Evolutionary conservation across 495 filamentous ascomycete genomes (phyloP).

Genomic region (Podospora tetraspora): DNA sequence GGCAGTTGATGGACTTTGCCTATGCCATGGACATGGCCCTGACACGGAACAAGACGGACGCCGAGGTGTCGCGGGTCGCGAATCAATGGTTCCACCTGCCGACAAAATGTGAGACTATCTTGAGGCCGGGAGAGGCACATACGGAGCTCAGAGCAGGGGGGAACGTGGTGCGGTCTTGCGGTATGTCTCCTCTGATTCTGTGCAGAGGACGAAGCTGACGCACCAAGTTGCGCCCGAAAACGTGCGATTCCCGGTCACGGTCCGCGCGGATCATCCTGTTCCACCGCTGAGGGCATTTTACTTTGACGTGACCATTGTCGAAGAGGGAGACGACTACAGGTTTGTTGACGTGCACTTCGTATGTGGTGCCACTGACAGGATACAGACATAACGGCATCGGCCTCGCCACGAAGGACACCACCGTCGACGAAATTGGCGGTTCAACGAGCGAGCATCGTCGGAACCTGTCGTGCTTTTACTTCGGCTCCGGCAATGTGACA

Average conservation of each 20-base stretch:
- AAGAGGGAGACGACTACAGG: neutral
- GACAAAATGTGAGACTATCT: neutral
- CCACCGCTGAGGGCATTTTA: constrained; percentile 2
- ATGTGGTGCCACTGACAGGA: neutral
- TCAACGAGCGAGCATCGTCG: neutral
- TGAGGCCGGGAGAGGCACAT: neutral
- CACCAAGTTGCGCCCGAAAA: neutral
- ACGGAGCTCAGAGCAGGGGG: neutral
- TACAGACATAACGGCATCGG: neutral
- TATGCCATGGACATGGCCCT: neutral
- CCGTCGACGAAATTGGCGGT: neutral
- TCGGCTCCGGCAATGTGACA: neutral
- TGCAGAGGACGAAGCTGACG: neutral
- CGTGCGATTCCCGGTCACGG: neutral
- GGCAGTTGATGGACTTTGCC: constrained; percentile 7
- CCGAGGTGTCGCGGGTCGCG: neutral
- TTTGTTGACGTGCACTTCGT: neutral
- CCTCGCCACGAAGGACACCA: constrained; percentile 1
- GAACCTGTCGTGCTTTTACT: constrained; percentile 1
- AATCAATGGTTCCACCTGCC: neutral
- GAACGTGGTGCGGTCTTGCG: neutral
- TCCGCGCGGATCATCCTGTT: constrained; percentile 5
- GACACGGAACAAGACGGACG: neutral
- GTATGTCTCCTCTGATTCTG: neutral
- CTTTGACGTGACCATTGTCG: constrained; percentile 1